phyloP scores from a whole-genome alignment of 2,329 filamentous ascomycete species.

The Ophiostoma ulmi region DNA sequence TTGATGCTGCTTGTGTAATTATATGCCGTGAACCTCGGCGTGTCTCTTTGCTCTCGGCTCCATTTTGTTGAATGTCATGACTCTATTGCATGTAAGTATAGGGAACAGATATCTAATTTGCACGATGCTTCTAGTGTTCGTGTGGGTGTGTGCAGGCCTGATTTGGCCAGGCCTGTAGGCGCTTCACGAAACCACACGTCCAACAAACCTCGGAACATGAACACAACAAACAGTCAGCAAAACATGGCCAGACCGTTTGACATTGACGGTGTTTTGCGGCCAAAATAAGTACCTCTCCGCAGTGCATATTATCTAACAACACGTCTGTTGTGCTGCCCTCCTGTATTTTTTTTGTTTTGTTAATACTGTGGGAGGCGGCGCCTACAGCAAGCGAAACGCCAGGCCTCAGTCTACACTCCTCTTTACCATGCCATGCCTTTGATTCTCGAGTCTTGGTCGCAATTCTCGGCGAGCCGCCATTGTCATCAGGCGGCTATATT shows the following conservation, averaged over 20 bases:
- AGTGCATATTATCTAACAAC: neutral
- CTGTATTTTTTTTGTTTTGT: neutral
- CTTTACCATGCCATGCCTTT: neutral
- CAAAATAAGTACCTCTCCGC: neutral
- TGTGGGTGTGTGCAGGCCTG: neutral
- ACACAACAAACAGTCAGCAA: neutral
- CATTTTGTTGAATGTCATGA: neutral
- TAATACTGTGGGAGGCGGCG: neutral
- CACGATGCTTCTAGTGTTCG: no score
- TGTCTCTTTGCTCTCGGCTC: constrained; percentile 6
- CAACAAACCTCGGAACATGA: neutral
- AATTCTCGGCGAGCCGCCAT: neutral
- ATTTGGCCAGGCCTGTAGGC: neutral
- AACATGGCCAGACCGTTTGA: neutral
- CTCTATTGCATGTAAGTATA: neutral
- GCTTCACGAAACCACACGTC: constrained; percentile 6
- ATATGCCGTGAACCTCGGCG: neutral
- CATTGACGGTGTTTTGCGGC: neutral
- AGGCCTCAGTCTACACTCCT: neutral
- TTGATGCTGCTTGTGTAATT: neutral
- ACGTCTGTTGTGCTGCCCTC: neutral
- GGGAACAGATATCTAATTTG: no score
- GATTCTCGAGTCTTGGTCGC: constrained; percentile 7
- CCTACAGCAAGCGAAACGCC: constrained; percentile 9
- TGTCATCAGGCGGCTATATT: neutral